phyloP scores from a whole-genome alignment of 2,329 filamentous ascomycete species.

The Penicillium sp. region DNA sequence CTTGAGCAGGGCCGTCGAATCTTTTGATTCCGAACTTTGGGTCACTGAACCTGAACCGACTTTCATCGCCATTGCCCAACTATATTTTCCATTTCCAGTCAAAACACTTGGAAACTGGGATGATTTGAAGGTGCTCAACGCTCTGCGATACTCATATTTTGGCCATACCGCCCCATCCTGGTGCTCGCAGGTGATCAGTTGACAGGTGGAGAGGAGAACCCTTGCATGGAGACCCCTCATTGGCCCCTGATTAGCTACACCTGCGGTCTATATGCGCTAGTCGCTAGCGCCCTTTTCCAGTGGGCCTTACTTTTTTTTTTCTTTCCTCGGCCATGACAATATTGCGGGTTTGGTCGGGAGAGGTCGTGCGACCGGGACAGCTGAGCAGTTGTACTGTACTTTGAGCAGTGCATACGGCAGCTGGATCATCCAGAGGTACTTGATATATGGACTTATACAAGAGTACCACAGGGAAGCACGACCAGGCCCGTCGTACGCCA shows the following conservation, averaged over 20 bases:
- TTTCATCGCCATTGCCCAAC: not conserved
- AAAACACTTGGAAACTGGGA: not conserved
- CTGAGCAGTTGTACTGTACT: not conserved
- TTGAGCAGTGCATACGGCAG: not conserved
- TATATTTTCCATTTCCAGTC: not conserved
- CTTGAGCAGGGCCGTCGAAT: not conserved
- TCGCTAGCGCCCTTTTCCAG: conserved; percentile 2
- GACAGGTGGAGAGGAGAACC: conserved; percentile 23
- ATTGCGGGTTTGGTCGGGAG: not conserved
- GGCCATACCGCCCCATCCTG: not conserved
- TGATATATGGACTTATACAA: not conserved
- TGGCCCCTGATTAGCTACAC: conserved; percentile 12
- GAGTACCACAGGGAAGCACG: not conserved
- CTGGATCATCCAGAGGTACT: not conserved
- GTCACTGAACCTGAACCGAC: not conserved
- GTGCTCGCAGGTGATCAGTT: conserved; percentile 13
- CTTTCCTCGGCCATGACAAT: conserved; percentile 1
- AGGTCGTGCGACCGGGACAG: conserved; percentile 6
- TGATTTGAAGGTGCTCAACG: not conserved
- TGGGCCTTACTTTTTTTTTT: conserved; percentile 1
- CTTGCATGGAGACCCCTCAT: conserved; percentile 11
- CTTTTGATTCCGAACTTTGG: not conserved
- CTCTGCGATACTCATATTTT: not conserved
- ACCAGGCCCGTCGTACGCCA: not conserved
- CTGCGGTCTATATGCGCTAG: not conserved